Evolutionary conservation across 108 stramenopile species (phyloP), one percentile per base, ranked within the genome.

Genomic region (Poteriospumella lacustris): DNA sequence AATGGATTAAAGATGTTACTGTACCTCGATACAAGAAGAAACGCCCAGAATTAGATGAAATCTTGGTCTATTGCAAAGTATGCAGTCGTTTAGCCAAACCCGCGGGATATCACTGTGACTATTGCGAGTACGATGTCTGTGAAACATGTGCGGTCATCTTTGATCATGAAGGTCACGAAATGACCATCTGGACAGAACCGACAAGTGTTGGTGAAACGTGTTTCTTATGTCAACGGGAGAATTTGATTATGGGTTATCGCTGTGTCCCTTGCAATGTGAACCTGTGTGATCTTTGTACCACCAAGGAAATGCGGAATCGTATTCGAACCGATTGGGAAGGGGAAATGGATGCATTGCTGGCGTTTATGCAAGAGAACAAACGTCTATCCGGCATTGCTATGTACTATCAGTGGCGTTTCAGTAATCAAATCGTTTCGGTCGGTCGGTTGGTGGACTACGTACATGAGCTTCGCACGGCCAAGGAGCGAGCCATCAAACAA

Each of bases 271-370:
- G 60, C 36, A 24, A 64, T 12, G 29, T 31, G 5, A 33, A 64
- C 24, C 15, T 64, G 24, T 64, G 60, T 33, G 60, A 64, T 64
- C 9, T 64, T 9, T 64, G 60, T 64, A 64, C 60, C 5, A 64
- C 60, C 5, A 64, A 64, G 36, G 60, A 19, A 64, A 34, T 26
- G 9, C 60, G 60, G 28, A 34, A 33, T 31, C 15, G 60, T 64
- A 33, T 64, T 64, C 60, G 60, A 9, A 64, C 28, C 36, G 60
- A 19, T 31, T 64, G 60, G 60, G 60, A 64, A 31, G 60, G 33
- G 5, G 60, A 64, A 64, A 64, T 64, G 60, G 31, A 24, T 64
- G 24, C 28, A 12, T 33, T 64, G 5, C 9, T 64, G 5, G 60
- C 9, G 36, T 64, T 12, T 64, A 31, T 64, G 31, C 3, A 64